phyloP scores from a whole-genome alignment of 2,329 filamentous ascomycete species.

The Ceratocystis huliohia region DNA sequence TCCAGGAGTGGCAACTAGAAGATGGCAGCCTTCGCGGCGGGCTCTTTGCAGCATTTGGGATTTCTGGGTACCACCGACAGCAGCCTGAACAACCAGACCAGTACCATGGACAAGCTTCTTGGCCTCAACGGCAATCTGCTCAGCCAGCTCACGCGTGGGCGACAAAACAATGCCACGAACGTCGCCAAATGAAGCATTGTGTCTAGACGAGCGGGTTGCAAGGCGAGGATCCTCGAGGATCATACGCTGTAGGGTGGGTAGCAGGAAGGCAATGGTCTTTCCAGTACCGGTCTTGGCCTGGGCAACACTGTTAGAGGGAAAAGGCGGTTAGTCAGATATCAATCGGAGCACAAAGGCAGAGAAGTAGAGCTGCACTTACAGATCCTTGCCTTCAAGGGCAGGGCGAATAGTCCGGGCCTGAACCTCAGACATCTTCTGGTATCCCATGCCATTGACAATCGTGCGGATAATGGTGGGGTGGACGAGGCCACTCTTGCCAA shows the following conservation, averaged over 20 bases:
- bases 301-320: conserved; percentile 48
- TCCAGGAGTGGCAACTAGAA: conserved; percentile 83
- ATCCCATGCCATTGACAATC: conserved; percentile 59
- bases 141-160: conserved; percentile 67
- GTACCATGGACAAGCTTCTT: conserved; percentile 52
- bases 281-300: conserved; percentile 96
- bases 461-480: conserved; percentile 52
- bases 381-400: conserved; percentile 65
- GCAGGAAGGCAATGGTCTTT: conserved; percentile 86
- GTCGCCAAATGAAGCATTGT: conserved; percentile 38
- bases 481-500: conserved; percentile 37
- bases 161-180: conserved; percentile 62
- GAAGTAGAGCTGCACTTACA: conserved; percentile 47
- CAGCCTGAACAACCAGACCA: conserved; percentile 54
- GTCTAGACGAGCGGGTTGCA: conserved; percentile 32
- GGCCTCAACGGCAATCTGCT: conserved; percentile 72
- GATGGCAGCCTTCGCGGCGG: conserved; percentile 64
- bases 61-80: conserved; percentile 89
- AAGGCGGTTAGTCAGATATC: background rate
- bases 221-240: conserved; percentile 51
- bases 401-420: conserved; percentile 73
- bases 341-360: conserved; percentile 23
- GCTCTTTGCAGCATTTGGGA: conserved; percentile 52
- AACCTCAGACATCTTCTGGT: conserved; percentile 84
- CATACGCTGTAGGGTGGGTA: conserved; percentile 74